Evolutionary conservation across 495 filamentous ascomycete species (phyloP).

Genomic region (Hypoxylon fuscum): DNA sequence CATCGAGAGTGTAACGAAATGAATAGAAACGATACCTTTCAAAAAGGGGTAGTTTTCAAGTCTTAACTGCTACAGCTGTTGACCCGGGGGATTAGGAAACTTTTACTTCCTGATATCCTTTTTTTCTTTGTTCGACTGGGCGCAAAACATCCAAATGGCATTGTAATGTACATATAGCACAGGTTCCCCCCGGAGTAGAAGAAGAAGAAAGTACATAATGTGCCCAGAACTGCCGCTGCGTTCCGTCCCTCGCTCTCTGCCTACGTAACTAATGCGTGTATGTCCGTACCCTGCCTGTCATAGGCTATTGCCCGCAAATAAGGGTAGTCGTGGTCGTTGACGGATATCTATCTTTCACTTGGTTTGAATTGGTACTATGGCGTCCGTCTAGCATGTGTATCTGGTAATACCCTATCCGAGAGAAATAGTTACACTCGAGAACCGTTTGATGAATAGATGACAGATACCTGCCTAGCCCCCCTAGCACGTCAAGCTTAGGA

Average conservation of each 20-base stretch:
- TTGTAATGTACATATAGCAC: slow-evolving; percentile 41
- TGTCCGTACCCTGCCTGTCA: neutral
- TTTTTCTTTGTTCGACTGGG: slow-evolving; percentile 32
- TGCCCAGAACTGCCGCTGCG: slow-evolving; percentile 10
- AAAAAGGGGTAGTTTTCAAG: slow-evolving; percentile 5
- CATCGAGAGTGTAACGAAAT: slow-evolving; percentile 11
- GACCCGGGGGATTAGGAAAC: slow-evolving; percentile 1
- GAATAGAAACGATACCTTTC: slow-evolving; percentile 12
- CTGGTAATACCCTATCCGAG: no score
- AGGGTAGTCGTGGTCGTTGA: no score
- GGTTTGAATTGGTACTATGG: no score
- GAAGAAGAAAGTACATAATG: slow-evolving; percentile 30
- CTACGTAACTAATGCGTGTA: neutral
- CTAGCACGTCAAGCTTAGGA: no score
- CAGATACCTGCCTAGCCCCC: no score
- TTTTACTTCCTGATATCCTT: neutral
- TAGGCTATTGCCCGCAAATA: no score
- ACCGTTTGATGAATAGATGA: no score
- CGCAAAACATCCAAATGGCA: slow-evolving; percentile 31
- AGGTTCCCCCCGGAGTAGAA: slow-evolving; percentile 35
- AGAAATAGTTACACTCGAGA: no score
- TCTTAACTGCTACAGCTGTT: slow-evolving; percentile 15
- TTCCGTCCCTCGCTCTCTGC: no score
- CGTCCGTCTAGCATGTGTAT: no score
- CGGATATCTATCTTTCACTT: no score